These are phyloP conservation scores for Yamadazyma mexicana DNA, from an alignment of 1,139 yeast species.

Conservation along the genomic window DNA sequence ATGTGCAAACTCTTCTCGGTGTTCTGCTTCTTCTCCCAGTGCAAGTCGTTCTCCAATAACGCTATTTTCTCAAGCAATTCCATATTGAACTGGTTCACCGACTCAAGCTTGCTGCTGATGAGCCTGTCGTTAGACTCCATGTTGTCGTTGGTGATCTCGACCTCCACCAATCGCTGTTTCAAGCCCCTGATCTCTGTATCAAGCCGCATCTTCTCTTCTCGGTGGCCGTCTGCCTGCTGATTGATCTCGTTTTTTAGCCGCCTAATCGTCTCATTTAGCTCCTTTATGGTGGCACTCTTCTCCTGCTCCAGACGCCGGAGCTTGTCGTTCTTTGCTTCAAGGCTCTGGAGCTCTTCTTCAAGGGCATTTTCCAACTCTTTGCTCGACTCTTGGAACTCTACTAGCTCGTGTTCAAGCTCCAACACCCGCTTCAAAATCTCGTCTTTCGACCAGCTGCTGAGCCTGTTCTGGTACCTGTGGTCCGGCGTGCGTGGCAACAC, in stretches of 20 bases:
- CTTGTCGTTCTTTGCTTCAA: conserved; percentile 27
- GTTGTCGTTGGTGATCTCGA: conserved; percentile 43
- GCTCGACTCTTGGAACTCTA: conserved; percentile 45
- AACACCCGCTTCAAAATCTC: conserved; percentile 30
- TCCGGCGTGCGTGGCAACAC: conserved; percentile 1
- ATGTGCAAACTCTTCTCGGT: conserved; percentile 34
- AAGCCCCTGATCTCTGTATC: conserved; percentile 24
- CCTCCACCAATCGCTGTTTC: conserved; percentile 34
- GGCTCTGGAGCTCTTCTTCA: conserved; percentile 40
- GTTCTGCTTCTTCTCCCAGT: conserved; percentile 30
- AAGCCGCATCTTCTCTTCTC: conserved; percentile 17
- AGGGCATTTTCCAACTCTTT: conserved; percentile 45
- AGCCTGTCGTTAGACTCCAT: conserved; percentile 43
- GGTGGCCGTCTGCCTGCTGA: conserved; percentile 20
- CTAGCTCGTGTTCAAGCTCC: conserved; percentile 37
- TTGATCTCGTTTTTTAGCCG: conserved; percentile 22
- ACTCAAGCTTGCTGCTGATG: conserved; percentile 29
- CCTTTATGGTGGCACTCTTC: conserved; percentile 6
- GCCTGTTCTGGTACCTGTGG: background rate
- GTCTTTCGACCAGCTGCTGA: conserved; percentile 20
- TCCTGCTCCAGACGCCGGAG: conserved; percentile 15
- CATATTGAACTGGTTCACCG: conserved; percentile 39
- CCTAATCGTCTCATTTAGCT: conserved; percentile 8
- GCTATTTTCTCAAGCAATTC: conserved; percentile 45
- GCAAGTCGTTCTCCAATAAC: conserved; percentile 40